Evolutionary conservation across 495 filamentous ascomycete species (phyloP), one percentile per base, ranked within the genome.

Genomic region (Lasiosphaeria hispida): DNA sequence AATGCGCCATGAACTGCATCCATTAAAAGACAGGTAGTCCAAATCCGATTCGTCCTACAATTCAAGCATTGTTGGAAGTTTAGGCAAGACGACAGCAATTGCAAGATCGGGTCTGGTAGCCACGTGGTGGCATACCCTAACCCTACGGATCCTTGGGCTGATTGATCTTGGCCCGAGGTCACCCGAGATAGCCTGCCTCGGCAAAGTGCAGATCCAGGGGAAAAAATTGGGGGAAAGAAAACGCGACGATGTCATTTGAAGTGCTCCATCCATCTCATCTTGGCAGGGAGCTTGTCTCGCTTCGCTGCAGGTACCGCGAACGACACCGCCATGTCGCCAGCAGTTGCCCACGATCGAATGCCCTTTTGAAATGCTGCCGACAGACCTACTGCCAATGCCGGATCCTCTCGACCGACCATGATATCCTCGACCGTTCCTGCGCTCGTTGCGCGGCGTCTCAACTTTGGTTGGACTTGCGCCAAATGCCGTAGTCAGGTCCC

Each of bases 401-500:
- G 15, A 41, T 50, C 15, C 48, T 10, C 40, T 50, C 45, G 44
- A 30, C 19, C 11, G 19, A 62, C 33, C 44, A 71, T 63, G 55
- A 38, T 67, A 42, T 59, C 58, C 49, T 57, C 53, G 13, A 60
- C 59, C 10, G 54, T 61, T 59, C 53, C 67, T 10, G 60, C 63
- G 42, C 37, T 63, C 43, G 40, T 51, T 15, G 48, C 44, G 8
- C 62, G 58, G 39, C 62, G 63, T 52, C 60, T 68, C 52, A 53
- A 14, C 54, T 19, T 49, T 7, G 56, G 58, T 19, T 73, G 70
- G 76, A 78, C 73, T 10, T 79, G 76, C 53, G 63, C 71, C 50
- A 72, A 63, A 41, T 79, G 76, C 59, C 76, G 76, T 63, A 72
- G 59, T 36, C 70, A 69, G 43, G 42, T 64, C 17, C 55, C 53